Conservation (phyloP, 331 rosid genomes). For the Acacia concinna region DNA sequence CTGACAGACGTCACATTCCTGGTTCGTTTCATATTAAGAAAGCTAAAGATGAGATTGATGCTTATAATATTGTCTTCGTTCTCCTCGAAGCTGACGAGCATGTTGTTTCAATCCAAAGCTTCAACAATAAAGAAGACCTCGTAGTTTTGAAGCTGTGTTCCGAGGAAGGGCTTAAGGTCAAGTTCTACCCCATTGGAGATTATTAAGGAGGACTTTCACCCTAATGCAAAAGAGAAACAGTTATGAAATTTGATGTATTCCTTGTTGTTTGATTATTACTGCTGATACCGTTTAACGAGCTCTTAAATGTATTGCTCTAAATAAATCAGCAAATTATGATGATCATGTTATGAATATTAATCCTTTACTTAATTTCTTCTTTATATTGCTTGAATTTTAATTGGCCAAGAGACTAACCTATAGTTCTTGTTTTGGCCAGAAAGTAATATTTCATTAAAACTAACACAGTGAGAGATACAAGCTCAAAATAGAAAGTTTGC, state of each 20-base stretch:
- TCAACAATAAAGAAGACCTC: not conserved
- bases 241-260: not conserved
- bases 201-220: not conserved
- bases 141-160: not conserved
- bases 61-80: not conserved
- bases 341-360: not conserved
- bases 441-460: too few species aligned
- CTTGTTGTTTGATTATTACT: not conserved
- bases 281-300: not conserved
- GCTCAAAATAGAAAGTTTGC: too few species aligned
- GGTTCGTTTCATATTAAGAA: not conserved
- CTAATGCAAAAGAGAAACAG: not conserved
- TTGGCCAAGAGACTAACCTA: too few species aligned
- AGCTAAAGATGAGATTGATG: not conserved
- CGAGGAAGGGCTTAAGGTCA: constrained; percentile 1
- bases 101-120: not conserved
- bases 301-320: not conserved
- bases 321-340: not conserved
- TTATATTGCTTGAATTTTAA: too few species aligned
- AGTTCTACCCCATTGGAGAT: not conserved
- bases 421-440: too few species aligned
- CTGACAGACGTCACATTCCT: not conserved
- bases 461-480: too few species aligned
- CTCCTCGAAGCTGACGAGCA: not conserved
- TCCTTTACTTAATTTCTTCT: not conserved